These are phyloP conservation scores for Plantago lanceolata DNA, from an alignment of 305 asterid genomes.

Conservation along the genomic window DNA sequence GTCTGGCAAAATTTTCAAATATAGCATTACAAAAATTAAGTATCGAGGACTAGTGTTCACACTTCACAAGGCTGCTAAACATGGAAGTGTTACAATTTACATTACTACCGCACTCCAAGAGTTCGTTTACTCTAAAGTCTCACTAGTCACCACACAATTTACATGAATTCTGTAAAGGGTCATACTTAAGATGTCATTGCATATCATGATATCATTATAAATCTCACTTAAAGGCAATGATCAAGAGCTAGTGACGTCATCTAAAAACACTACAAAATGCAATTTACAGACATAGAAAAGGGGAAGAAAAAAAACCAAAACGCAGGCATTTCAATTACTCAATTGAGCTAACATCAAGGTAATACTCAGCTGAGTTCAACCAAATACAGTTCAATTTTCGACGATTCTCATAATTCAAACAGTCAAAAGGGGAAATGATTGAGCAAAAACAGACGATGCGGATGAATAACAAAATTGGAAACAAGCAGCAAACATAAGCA, in stretches of 20 bases:
- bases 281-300: too few species aligned
- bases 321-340: neutral
- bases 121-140: too few species aligned
- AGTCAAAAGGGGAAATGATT: neutral
- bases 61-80: too few species aligned
- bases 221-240: neutral
- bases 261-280: neutral
- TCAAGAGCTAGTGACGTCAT: neutral
- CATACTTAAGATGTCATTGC: too few species aligned
- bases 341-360: neutral
- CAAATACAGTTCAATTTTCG: neutral
- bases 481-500: neutral
- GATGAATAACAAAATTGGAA: too few species aligned
- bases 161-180: too few species aligned
- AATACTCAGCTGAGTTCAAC: neutral
- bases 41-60: neutral
- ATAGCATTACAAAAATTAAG: too few species aligned
- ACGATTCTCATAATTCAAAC: neutral
- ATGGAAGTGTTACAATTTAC: too few species aligned
- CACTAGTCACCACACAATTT: neutral
- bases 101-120: too few species aligned
- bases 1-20: neutral
- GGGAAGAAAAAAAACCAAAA: too few species aligned
- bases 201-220: too few species aligned
- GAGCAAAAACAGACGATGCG: neutral